phyloP scores from a whole-genome alignment of 2,329 filamentous ascomycete species.

The Rutstroemia sp. region DNA sequence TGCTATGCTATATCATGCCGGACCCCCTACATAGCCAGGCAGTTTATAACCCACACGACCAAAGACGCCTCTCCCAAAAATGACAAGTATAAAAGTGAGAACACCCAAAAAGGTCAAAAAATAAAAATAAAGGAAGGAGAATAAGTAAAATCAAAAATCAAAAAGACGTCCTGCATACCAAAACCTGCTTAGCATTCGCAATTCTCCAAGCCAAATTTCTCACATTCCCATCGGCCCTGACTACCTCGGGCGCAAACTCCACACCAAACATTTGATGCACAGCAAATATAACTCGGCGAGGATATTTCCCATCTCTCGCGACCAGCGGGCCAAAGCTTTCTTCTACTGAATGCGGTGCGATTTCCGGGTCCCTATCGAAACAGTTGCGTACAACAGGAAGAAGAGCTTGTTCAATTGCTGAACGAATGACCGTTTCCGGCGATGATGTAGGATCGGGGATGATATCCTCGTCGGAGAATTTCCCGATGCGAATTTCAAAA shows the following conservation, averaged over 20 bases:
- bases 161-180: conserved; percentile 43
- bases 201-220: conserved; percentile 89
- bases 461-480: conserved; percentile 42
- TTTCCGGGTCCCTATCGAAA: conserved; percentile 83
- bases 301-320: conserved; percentile 82
- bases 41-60: too few species aligned
- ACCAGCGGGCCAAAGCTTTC: conserved; percentile 81
- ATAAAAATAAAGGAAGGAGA: too few species aligned
- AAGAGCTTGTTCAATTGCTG: conserved; percentile 67
- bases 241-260: conserved; percentile 88
- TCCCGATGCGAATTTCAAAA: conserved; percentile 80
- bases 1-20: too few species aligned
- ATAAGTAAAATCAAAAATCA: too few species aligned
- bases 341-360: conserved; percentile 71
- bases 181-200: conserved; percentile 88
- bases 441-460: conserved; percentile 34
- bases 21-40: too few species aligned
- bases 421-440: conserved; percentile 53
- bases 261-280: conserved; percentile 96
- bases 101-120: too few species aligned
- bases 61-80: too few species aligned
- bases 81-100: too few species aligned
- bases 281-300: conserved; percentile 84
- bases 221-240: conserved; percentile 85
- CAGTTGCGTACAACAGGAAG: conserved; percentile 85